Evolutionary conservation across 2,329 filamentous ascomycete genomes (phyloP).

Genomic region (Keithomyces neogunnii): DNA sequence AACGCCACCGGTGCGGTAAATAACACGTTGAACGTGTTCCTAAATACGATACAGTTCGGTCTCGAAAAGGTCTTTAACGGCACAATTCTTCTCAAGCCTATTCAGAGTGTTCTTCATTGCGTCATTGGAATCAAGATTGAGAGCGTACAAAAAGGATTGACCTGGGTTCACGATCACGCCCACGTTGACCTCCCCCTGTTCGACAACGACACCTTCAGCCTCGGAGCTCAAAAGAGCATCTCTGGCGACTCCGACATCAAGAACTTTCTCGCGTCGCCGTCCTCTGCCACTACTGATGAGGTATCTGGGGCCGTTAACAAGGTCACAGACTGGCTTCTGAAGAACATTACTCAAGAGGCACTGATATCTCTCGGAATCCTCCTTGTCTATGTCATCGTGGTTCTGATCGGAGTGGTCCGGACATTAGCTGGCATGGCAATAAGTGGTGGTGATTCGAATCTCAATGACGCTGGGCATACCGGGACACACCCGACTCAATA

Average conservation of each 20-base stretch:
- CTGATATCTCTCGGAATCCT: slow-evolving; percentile 71
- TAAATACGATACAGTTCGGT: slow-evolving; percentile 64
- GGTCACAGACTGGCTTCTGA: slow-evolving; percentile 59
- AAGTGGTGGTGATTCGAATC: slow-evolving; percentile 43
- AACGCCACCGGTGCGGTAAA: slow-evolving; percentile 79
- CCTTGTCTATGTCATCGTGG: slow-evolving; percentile 68
- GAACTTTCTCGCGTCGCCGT: slow-evolving; percentile 70
- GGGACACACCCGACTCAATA: slow-evolving; percentile 19
- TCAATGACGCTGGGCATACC: slow-evolving; percentile 43
- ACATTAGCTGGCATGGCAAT: slow-evolving; percentile 52
- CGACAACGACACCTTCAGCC: slow-evolving; percentile 72
- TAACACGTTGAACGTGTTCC: slow-evolving; percentile 73
- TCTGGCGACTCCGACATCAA: slow-evolving; percentile 50
- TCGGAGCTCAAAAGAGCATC: slow-evolving; percentile 59
- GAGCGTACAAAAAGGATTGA: slow-evolving; percentile 78
- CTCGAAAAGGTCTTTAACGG: slow-evolving; percentile 73
- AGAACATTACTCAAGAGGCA: slow-evolving; percentile 64
- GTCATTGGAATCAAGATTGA: slow-evolving; percentile 83
- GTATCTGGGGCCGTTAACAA: slow-evolving; percentile 67
- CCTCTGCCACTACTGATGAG: slow-evolving; percentile 66
- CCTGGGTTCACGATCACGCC: slow-evolving; percentile 85
- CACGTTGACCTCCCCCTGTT: slow-evolving; percentile 74
- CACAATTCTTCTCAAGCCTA: slow-evolving; percentile 70
- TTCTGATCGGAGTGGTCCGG: slow-evolving; percentile 64
- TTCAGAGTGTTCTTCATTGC: slow-evolving; percentile 74